These are phyloP conservation scores for Rhizoclosmatium sp. DNA, from an alignment of 192 early-diverging fungal species.

Conservation along the genomic window DNA sequence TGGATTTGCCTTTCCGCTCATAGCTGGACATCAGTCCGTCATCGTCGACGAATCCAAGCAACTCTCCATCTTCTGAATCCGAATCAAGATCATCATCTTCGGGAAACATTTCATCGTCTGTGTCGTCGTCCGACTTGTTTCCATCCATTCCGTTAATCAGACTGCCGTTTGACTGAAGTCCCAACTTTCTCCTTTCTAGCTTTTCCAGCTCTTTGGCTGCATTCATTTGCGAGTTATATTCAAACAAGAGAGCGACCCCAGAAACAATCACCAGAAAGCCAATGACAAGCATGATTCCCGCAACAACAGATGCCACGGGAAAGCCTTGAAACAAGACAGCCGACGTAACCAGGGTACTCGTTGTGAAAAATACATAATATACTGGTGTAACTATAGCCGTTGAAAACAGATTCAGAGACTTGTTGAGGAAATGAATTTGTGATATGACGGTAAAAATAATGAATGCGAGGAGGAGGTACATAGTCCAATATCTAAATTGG, in stretches of 20 bases:
- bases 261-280: slow-evolving; percentile 55
- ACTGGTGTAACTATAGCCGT: slow-evolving; percentile 75
- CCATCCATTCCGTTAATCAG: neutral
- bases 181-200: neutral
- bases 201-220: slow-evolving; percentile 6
- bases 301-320: slow-evolving; percentile 13
- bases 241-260: slow-evolving; percentile 59
- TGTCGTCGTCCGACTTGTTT: neutral
- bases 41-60: slow-evolving; percentile 30
- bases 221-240: slow-evolving; percentile 44
- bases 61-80: slow-evolving; percentile 3
- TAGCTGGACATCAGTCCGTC: neutral
- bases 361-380: slow-evolving; percentile 75
- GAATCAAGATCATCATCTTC: slow-evolving; percentile 13
- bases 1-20: neutral
- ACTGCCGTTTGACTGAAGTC: neutral
- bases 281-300: slow-evolving; percentile 37
- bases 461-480: slow-evolving; percentile 65
- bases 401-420: slow-evolving; percentile 69
- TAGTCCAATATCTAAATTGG: slow-evolving; percentile 69
- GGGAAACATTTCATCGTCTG: slow-evolving; percentile 22
- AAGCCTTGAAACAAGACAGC: slow-evolving; percentile 73
- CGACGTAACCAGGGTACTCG: slow-evolving; percentile 64
- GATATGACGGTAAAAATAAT: slow-evolving; percentile 55
- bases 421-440: slow-evolving; percentile 74